These are phyloP conservation scores for Gillenia trifoliata DNA, from an alignment of 306 rosid genomes.

Conservation along the genomic window DNA sequence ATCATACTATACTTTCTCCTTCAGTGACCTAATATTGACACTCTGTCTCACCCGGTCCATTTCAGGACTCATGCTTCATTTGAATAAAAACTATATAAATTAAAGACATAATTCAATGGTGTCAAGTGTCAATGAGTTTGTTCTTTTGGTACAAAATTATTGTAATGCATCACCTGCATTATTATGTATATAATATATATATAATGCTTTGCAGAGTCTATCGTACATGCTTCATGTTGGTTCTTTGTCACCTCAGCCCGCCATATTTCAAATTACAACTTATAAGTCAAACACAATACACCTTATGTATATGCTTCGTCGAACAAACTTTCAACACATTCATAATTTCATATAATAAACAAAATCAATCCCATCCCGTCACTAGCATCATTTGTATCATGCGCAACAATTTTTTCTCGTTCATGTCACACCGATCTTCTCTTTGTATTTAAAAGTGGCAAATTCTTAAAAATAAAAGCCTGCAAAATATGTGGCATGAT, in stretches of 20 bases:
- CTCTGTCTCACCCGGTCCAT: too few species aligned
- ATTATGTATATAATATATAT: too few species aligned
- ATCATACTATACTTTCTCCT: neutral
- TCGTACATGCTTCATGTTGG: neutral
- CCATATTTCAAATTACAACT: neutral
- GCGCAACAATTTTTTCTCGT: neutral
- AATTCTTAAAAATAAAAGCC: neutral
- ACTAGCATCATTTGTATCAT: slow-evolving; percentile 1
- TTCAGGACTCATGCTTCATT: neutral
- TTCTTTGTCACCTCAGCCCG: neutral
- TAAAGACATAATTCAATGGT: neutral
- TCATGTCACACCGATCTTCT: neutral
- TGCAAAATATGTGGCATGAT: neutral
- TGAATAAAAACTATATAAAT: neutral
- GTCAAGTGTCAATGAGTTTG: neutral
- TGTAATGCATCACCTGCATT: neutral
- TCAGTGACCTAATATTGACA: neutral
- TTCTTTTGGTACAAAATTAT: neutral
- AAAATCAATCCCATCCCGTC: neutral
- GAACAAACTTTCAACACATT: slow-evolving; percentile 1
- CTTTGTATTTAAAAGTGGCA: neutral
- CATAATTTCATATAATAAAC: neutral
- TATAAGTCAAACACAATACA: neutral
- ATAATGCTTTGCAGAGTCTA: neutral
- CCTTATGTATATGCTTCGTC: neutral